These are phyloP conservation scores for Boletus pseudo-olivaceus DNA, from an alignment of 768 basidiomycete species.

Conservation along the genomic window DNA sequence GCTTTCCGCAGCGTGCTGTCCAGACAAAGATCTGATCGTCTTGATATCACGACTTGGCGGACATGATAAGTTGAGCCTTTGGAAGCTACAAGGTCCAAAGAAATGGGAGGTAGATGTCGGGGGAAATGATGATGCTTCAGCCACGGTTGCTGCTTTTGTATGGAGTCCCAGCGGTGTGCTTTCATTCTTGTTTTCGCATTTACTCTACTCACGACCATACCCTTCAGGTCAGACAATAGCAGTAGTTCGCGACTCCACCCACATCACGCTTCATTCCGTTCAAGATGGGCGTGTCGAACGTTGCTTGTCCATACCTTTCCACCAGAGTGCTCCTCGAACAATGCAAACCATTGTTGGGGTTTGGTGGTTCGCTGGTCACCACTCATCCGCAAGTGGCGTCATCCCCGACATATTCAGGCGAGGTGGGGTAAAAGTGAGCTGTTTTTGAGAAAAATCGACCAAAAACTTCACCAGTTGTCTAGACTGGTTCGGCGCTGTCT, in stretches of 20 bases:
- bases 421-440: conserved; percentile 56
- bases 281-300: conserved; percentile 67
- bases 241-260: conserved; percentile 64
- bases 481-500: conserved; percentile 80
- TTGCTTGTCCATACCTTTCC: conserved; percentile 37
- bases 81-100: conserved; percentile 77
- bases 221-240: conserved; percentile 66
- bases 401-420: conserved; percentile 79
- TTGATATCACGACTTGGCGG: conserved; percentile 65
- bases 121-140: conserved; percentile 38
- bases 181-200: not conserved
- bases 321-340: conserved; percentile 12
- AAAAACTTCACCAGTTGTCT: conserved; percentile 5
- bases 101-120: conserved; percentile 82
- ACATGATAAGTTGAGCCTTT: conserved; percentile 68
- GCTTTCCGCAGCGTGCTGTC: conserved; percentile 67
- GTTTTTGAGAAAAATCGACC: not conserved
- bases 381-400: conserved; percentile 33
- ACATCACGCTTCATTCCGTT: conserved; percentile 69
- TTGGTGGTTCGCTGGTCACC: conserved; percentile 71
- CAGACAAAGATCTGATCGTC: conserved; percentile 78
- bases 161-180: conserved; percentile 82
- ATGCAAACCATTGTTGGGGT: conserved; percentile 43
- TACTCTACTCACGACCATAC: conserved; percentile 4
- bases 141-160: conserved; percentile 54